A percentile compares a stretch with the other conserved stretches of the same genome.
These are phyloP conservation scores for Aegilops longissima DNA, from an alignment of 176 grass and related monocot genomes.

Conservation along the genomic window DNA sequence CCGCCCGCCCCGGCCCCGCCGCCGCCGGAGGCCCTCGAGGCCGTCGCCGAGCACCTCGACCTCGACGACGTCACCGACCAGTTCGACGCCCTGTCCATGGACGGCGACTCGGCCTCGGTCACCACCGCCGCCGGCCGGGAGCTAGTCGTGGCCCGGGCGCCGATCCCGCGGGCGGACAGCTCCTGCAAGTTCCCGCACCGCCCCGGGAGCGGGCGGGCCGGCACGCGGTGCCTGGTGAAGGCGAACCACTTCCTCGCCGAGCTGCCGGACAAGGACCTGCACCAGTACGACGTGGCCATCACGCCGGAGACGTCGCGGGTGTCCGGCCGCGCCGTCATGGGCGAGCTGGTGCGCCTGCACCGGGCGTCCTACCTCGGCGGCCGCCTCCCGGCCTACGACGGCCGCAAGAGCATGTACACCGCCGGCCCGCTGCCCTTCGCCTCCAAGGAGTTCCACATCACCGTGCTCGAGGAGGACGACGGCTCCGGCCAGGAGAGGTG, in stretches of 20 bases:
- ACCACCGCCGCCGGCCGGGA: background rate
- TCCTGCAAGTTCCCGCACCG: slow-evolving; percentile 68
- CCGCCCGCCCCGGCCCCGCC: slow-evolving; percentile 21
- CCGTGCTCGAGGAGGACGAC: slow-evolving; percentile 68
- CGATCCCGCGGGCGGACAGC: slow-evolving; percentile 38
- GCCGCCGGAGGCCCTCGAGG: slow-evolving; percentile 9
- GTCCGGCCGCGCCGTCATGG: slow-evolving; percentile 66
- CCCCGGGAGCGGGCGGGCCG: slow-evolving; percentile 72
- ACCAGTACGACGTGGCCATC: slow-evolving; percentile 91
- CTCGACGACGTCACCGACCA: slow-evolving; percentile 24
- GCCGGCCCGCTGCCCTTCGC: slow-evolving; percentile 77
- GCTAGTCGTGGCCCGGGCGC: background rate
- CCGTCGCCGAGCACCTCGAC: slow-evolving; percentile 34
- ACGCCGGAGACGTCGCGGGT: slow-evolving; percentile 57
- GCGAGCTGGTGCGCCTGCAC: slow-evolving; percentile 67
- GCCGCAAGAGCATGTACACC: slow-evolving; percentile 85
- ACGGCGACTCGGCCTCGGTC: background rate
- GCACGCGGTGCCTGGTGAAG: slow-evolving; percentile 71
- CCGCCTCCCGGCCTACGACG: slow-evolving; percentile 86
- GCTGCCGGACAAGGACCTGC: slow-evolving; percentile 80
- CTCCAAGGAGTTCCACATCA: slow-evolving; percentile 73
- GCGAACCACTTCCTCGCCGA: slow-evolving; percentile 96
- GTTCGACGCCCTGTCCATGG: slow-evolving; percentile 48
- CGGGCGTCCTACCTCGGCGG: slow-evolving; percentile 70
- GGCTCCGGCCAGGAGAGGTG: slow-evolving; percentile 62